Base-by-base conservation (phyloP, 352 stramenopile genomes). In the Globisporangium viniferum region DNA sequence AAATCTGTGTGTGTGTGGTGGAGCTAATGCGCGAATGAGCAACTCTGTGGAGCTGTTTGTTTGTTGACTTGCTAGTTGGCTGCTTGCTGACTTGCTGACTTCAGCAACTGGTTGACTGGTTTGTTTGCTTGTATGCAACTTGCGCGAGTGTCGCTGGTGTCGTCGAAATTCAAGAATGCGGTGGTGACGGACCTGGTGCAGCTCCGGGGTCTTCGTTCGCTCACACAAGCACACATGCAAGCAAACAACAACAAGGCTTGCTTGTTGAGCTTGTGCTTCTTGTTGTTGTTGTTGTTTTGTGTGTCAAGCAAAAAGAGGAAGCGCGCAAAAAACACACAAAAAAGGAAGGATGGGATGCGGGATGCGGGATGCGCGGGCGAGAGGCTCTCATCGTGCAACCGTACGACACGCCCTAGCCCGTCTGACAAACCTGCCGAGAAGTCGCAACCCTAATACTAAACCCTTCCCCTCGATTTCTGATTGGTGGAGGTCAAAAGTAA, bases 91-190 rank as follows among this genome's bases (percentile, higher is more conserved):
- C 35, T 41, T 41, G 35, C 14, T 41, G 35, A 12, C 35, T 41
- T 41, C 14, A 5, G 20, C 29, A 18, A 18, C 44, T 29, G 14
- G 36, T 44, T 15, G 8, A 15, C 36, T 46, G 22, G 44, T 22
- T 51, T 49, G 41, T 9, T 49, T 49, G 41, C 5, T 49, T 49
- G 41, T 9, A 5, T 51, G 44, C 44, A 20, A 22, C 44, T 51
- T 22, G 15, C 15, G 44, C 15, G 18, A 51, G 44, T 51, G 44
- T 35, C 22, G 55, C 33, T 48, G 55, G 29, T 61, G 44, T 22
- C 5, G 56, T 61, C 33, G 29, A 66, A 67, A 67, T 67, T 44
- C 61, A 67, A 59, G 33, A 67, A 36, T 67, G 61, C 31, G 48
- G 48, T 29, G 48, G 48, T 55, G 48, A 55, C 48, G n/a, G 48